Evolutionary conservation across 129 eudicot species (phyloP), one percentile per base, ranked within the genome.

Genomic region (Ambrosia artemisiifolia): DNA sequence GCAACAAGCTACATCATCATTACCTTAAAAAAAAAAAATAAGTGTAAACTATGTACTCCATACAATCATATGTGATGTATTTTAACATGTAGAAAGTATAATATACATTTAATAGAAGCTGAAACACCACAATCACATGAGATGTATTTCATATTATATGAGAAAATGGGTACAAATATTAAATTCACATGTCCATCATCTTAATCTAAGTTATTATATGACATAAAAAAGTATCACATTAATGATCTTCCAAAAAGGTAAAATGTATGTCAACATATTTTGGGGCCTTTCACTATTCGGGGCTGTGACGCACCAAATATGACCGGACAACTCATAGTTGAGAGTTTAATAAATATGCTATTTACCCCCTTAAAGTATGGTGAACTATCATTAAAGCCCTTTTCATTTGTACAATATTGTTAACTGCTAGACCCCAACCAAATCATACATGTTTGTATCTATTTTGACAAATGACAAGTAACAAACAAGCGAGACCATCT

Each of bases 341-440:
- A 48, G 28, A 24, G 28, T 24, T 24, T 24, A 24, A 24, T 76
- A 69, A 61, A 77, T 48, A 38, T 70, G 64, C 64, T 0, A 49
- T 47, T 7, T 70, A 36, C 48, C 38, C 71, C 81, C 81, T 70
- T 77, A 17, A 77, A 70, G 65, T 69, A 33, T 61, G 38, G 49
- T 61, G 33, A 61, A 70, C 56, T 44, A 32, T 42, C 0, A 77
- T 42, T 49, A 10, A 48, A 50, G 24, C 9, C 71, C 76, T 65
- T 77, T 69, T 24, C 35, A 40, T 69, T 77, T 69, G 51, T 69
- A 62, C 47, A 51, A 49, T 47, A 35, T 5, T n/a, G n/a, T n/a
- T 77, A 69, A 71, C 35, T 69, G 1, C 44, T 77, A 60, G 64
- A 46, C 69, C 75, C 53, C 46, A 69, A 60, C 28, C 48, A 33